Conservation (phyloP, 2,329 filamentous ascomycete species). For the Fusarium equiseti region DNA sequence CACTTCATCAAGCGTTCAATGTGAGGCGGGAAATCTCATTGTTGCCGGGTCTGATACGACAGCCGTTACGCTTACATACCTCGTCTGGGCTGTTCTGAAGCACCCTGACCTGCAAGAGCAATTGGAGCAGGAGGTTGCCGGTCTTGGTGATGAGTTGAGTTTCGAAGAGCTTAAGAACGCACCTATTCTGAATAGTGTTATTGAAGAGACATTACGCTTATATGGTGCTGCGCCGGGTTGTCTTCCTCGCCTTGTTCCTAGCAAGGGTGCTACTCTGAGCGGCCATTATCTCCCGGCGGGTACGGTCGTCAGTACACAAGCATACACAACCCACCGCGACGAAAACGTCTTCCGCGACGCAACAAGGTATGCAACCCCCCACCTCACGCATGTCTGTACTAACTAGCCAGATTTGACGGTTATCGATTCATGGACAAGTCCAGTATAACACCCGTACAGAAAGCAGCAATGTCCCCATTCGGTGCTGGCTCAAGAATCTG, state of each 20-base stretch:
- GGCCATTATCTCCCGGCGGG: not conserved
- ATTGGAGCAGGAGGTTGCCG: conserved; percentile 12
- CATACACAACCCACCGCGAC: conserved; percentile 22
- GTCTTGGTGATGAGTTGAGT: not conserved
- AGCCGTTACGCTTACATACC: conserved; percentile 24
- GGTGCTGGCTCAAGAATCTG: conserved; percentile 28
- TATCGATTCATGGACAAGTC: conserved; percentile 10
- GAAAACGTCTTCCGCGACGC: not conserved
- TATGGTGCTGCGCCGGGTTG: conserved; percentile 34
- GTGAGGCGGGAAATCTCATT: conserved; percentile 12
- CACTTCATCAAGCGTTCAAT: not conserved
- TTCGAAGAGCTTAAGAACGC: conserved; percentile 13
- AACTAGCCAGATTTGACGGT: conserved; percentile 4
- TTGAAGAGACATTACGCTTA: conserved; percentile 27
- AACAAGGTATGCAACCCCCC: not conserved
- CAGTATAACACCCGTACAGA: not conserved
- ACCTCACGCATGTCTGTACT: too few relatives aligned
- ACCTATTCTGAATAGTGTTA: conserved; percentile 15
- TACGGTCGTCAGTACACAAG: conserved; percentile 22
- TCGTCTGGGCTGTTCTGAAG: conserved; percentile 29
- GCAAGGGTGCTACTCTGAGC: not conserved
- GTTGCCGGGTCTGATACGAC: conserved; percentile 30
- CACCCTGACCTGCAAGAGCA: not conserved
- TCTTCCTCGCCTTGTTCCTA: conserved; percentile 13
- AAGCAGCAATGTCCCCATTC: conserved; percentile 11